Percentiles rank a stretch among this genome's conserved stretches.
Conservation (phyloP, 2,329 filamentous ascomycete genomes). For the Neophaeococcomyces aloes region DNA sequence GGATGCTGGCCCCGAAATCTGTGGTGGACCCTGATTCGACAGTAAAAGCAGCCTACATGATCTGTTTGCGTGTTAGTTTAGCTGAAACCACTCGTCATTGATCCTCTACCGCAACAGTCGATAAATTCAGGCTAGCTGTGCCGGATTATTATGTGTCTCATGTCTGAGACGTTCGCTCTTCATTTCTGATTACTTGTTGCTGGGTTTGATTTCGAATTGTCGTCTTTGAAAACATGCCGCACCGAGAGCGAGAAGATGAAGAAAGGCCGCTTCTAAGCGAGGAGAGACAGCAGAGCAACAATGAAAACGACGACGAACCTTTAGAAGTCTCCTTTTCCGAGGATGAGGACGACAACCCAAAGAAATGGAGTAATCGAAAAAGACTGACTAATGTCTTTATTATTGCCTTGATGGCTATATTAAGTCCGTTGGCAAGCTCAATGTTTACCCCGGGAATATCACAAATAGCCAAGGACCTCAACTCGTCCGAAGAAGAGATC, state of each 20-base stretch:
- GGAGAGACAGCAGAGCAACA: constrained; percentile 1
- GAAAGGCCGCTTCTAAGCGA: background rate
- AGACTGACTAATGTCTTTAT: constrained; percentile 42
- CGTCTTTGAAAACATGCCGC: background rate
- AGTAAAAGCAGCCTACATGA: background rate
- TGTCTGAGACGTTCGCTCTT: background rate
- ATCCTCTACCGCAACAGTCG: too few relatives aligned
- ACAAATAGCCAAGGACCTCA: constrained; percentile 39
- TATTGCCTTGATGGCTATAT: constrained; percentile 40
- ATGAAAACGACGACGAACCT: background rate
- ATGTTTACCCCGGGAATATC: constrained; percentile 44
- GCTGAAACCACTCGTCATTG: too few relatives aligned
- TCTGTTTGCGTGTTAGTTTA: too few relatives aligned
- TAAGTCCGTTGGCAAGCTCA: constrained; percentile 25
- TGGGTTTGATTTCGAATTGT: background rate
- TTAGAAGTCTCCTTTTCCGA: constrained; percentile 26
- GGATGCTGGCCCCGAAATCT: too few relatives aligned
- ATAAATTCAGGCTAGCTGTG: background rate
- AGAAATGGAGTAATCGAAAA: constrained; percentile 34
- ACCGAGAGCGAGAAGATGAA: constrained; percentile 1
- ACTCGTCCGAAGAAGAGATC: constrained; percentile 32
- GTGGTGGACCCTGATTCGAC: background rate
- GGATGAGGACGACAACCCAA: constrained; percentile 35
- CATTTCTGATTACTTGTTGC: background rate
- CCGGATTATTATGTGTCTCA: background rate